Base-by-base conservation (phyloP, 2,329 filamentous ascomycete species). In the Ceratocystis colombiana region DNA sequence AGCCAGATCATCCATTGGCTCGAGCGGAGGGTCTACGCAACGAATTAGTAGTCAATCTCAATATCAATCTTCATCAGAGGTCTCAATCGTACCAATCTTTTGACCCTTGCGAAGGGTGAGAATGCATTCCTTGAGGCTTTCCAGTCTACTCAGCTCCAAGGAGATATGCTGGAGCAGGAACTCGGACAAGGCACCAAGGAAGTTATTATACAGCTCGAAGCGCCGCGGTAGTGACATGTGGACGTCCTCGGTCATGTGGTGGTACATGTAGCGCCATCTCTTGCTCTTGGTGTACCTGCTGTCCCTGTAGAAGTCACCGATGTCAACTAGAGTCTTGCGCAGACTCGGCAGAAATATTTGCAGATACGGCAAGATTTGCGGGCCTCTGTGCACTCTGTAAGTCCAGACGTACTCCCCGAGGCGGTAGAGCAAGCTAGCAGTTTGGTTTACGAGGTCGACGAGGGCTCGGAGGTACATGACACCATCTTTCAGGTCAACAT, bases 211-310 rank as follows among this genome's bases (percentile, higher is more conserved):
- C 30, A 25, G n/a, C 20, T 62, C 17, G 12, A 62, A 62, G 33
- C 61, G 61, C 20, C 12, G 1, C 10, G 20, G 61, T 20, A 62
- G 41, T 6, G 17, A n/a, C 1, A 17, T 15, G 2, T 45, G 6
- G 44, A 5, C 37, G 2, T 78, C 78, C 71, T 85, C 81, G 28
- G 79, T 76, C 6, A 77, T 78, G 77, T 86, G 78, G 71, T 84
- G 77, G 71, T 80, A 83, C 82, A 86, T 85, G 69, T 77, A 78
- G 53, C 79, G 77, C 84, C 84, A 86, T 65, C 82, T 78, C 45
- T 77, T 74, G 68, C 80, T 77, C 65, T 77, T 79, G 20, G 76
- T 75, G 53, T 79, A 69, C 3, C 75, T 76, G 45, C 75, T 78
- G 70, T 85, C 79, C 44, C 83, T 78, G 70, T 83, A 80, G 72